Evolutionary conservation across 73 alveolate species (phyloP), one percentile per base, ranked within the genome.

Genomic region (Paramecium primaurelia): DNA sequence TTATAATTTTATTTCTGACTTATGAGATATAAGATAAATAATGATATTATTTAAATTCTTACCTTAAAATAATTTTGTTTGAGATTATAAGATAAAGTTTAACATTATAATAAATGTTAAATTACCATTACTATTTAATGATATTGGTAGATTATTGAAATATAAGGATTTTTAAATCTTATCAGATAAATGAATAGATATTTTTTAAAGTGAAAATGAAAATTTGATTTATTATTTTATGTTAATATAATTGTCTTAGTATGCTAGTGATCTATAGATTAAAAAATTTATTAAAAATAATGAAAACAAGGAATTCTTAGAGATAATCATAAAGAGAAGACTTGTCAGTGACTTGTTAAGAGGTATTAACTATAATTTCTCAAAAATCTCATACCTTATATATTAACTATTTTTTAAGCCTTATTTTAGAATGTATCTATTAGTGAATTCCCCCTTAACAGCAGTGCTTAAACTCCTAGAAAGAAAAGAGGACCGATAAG

Each of bases 271-370:
- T 54, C 69, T 54, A 18, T 54, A 54, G 69, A 54, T 54, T 54
- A 54, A 54, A 54, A 54, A 54, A 54, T 54, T 54, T 54, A 54
- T 18, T 54, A 18, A 54, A 54, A 54, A n/a, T 54, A 64, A 64
- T 64, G 84, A 64, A 64, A 64, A 64, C 84, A 64, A 64, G 84
- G 84, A 64, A 64, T 64, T 64, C 84, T 28, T 28, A 34, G 42
- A 28, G 84, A 64, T 64, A 64, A 26, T 32, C 12, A 9, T 64
- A 64, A 12, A 64, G 47, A 64, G 84, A 64, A 64, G 84, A 64
- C 47, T 34, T 32, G 49, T 64, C 84, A 32, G 84, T 64, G 47
- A 64, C 84, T 32, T 64, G 84, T 64, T 34, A 64, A 64, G 84
- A 64, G 84, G 84, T 64, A 64, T 28, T 64, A 28, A 64, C 84